Evolutionary conservation across 768 basidiomycete species (phyloP), one percentile per base, ranked within the genome.

Genomic region (Rhodotorula diobovata): DNA sequence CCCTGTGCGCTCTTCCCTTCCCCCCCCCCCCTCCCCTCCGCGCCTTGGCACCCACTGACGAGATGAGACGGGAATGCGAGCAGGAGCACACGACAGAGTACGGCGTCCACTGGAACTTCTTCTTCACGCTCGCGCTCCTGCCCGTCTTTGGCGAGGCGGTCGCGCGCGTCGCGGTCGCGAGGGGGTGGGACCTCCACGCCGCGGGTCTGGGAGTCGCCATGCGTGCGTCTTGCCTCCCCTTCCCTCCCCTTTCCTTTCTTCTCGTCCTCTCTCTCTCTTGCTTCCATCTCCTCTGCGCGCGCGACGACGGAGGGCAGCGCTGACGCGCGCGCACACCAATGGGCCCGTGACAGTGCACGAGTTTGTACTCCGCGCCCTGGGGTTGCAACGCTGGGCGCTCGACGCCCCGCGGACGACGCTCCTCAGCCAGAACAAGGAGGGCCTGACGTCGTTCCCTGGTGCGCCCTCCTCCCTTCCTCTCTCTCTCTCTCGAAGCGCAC

Each of bases 101-200:
- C 74, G 96, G 96, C 0, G 86, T 87, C 0, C 95, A 98, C 77
- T 99, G 96, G 96, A 98, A 98, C 79, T 97, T 98, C 81, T 99
- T 99, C 84, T 85, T 98, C 75, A 97, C 96, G 0, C 84, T 98
- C 32, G 92, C 89, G 0, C 75, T 91, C 1, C 79, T 97, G 11
- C 93, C 93, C 28, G 50, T 66, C 28, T 66, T 77, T 20, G 71
- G 76, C 7, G 59, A 65, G 18, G 57, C 61, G 16, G 53, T 72
- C 43, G 67, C 55, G 18, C 51, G 43, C 55, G 23, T 51, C 34
- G 35, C 55, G 35, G 20, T 57, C 56, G 56, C 56, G 25, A 25
- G 23, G 14, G 37, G 18, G 15, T 32, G 71, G 28, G 67, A 71
- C 43, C 11, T 63, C 35, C 63, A 60, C 21, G 62, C 51, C 45